Percentiles rank a stretch among this genome's conserved stretches.
Conservation (phyloP, 2,329 filamentous ascomycete genomes). For the Fusarium coffeatum region DNA sequence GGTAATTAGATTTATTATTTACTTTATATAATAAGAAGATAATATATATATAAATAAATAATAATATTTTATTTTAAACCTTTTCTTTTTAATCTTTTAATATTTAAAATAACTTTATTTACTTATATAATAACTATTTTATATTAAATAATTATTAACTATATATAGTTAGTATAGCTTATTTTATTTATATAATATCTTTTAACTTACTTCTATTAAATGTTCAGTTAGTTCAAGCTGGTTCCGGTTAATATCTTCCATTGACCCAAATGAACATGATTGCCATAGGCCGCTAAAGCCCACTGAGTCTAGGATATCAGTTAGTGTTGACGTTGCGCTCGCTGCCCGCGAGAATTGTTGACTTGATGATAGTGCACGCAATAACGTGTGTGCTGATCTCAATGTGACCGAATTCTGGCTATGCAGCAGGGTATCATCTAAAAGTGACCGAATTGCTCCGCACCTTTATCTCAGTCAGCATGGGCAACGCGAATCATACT, state of each 20-base stretch:
- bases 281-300: conserved; percentile 74
- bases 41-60: too few relatives aligned
- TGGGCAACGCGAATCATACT: too few relatives aligned
- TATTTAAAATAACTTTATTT: too few relatives aligned
- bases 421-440: conserved; percentile 72
- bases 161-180: background rate
- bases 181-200: too few relatives aligned
- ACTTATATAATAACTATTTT: too few relatives aligned
- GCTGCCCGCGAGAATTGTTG: conserved; percentile 62
- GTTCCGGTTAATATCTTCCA: conserved; percentile 47
- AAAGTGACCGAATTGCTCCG: conserved; percentile 66
- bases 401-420: conserved; percentile 71
- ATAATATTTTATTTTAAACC: too few relatives aligned
- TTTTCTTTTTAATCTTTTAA: too few relatives aligned
- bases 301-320: conserved; percentile 66
- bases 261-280: conserved; percentile 63
- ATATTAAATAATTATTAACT: too few relatives aligned
- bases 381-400: conserved; percentile 69
- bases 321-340: conserved; percentile 61
- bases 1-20: too few relatives aligned
- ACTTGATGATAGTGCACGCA: conserved; percentile 68
- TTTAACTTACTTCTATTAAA: conserved; percentile 66
- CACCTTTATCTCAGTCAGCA: conserved; percentile 55
- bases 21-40: too few relatives aligned
- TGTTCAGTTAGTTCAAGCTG: conserved; percentile 67